Evolutionary conservation across 73 alveolate species (phyloP).

Genomic region (Halteria grandinella): DNA sequence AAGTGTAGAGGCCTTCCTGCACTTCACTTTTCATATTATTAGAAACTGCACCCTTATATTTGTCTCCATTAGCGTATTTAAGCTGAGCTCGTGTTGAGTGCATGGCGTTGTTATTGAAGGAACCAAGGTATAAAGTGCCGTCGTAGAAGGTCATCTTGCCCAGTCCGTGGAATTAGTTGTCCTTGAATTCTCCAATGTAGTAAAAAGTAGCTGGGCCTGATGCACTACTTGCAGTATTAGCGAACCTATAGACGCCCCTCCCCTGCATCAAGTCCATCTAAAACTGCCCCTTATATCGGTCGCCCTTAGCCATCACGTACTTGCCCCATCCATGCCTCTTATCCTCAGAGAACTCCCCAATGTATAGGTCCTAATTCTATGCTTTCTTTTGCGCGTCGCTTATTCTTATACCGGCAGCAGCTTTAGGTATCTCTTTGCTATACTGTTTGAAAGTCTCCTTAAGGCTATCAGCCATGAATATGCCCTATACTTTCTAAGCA

Average conservation of each 20-base stretch:
- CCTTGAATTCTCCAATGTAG: conserved; percentile 25
- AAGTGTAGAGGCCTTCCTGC: conserved; percentile 11
- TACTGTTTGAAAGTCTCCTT: conserved; percentile 15
- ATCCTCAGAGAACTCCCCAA: conserved; percentile 35
- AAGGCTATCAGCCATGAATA: neutral
- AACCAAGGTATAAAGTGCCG: conserved; percentile 23
- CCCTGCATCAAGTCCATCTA: conserved; percentile 39
- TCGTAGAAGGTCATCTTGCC: conserved; percentile 18
- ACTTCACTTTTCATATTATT: neutral
- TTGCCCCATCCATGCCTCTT: conserved; percentile 44
- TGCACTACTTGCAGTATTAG: too few species aligned
- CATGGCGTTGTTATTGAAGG: conserved; percentile 35
- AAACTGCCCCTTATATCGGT: conserved; percentile 22
- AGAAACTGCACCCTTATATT: conserved; percentile 34
- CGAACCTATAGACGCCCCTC: conserved; percentile 21
- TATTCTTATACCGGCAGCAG: too few species aligned
- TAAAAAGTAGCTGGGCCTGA: neutral
- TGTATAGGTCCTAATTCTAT: neutral
- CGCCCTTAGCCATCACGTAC: conserved; percentile 24
- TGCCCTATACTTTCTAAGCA: neutral
- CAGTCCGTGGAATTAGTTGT: conserved; percentile 18
- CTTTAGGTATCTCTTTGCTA: neutral
- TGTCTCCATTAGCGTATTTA: conserved; percentile 32
- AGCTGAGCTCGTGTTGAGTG: conserved; percentile 9
- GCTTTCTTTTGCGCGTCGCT: neutral